These are phyloP conservation scores for Colletotrichum sojae DNA, from an alignment of 2,329 filamentous ascomycete species.

Conservation along the genomic window DNA sequence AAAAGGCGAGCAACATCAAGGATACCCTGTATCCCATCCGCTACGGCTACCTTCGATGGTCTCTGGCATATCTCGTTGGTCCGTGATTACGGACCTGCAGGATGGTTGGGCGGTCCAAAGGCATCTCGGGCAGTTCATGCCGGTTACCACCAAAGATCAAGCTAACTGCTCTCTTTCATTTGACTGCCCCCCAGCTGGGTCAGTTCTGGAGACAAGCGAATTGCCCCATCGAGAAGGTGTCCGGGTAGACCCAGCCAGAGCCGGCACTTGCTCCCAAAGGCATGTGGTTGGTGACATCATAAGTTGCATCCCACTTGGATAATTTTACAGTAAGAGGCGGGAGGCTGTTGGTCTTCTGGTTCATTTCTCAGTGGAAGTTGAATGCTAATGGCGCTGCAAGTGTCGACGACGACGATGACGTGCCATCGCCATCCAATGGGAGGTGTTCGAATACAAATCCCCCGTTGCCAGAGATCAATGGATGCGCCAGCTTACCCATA, in stretches of 20 bases:
- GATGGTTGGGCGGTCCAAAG: neutral
- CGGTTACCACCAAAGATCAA: conserved; percentile 10
- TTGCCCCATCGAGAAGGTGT: conserved; percentile 28
- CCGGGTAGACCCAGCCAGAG: conserved; percentile 29
- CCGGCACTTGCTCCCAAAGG: conserved; percentile 31
- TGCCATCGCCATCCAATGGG: neutral
- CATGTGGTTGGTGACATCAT: conserved; percentile 34
- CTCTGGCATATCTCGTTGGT: conserved; percentile 4
- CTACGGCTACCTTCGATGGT: conserved; percentile 1
- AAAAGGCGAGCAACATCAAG: conserved; percentile 3
- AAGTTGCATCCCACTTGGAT: neutral
- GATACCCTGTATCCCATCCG: neutral
- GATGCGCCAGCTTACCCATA: neutral
- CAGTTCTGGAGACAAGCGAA: conserved; percentile 30
- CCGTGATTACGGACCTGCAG: conserved; percentile 1
- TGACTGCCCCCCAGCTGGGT: conserved; percentile 27
- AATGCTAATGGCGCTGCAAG: neutral
- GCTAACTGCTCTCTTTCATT: conserved; percentile 5
- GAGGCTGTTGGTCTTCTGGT: too few relatives aligned
- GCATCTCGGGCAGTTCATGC: conserved; percentile 12
- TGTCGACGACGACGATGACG: neutral
- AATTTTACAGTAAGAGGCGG: neutral
- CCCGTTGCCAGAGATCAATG: neutral
- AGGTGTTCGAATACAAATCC: neutral
- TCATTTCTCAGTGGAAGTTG: neutral